These are phyloP conservation scores for Trapa incisa DNA, from an alignment of 345 rosid genomes.

Conservation along the genomic window DNA sequence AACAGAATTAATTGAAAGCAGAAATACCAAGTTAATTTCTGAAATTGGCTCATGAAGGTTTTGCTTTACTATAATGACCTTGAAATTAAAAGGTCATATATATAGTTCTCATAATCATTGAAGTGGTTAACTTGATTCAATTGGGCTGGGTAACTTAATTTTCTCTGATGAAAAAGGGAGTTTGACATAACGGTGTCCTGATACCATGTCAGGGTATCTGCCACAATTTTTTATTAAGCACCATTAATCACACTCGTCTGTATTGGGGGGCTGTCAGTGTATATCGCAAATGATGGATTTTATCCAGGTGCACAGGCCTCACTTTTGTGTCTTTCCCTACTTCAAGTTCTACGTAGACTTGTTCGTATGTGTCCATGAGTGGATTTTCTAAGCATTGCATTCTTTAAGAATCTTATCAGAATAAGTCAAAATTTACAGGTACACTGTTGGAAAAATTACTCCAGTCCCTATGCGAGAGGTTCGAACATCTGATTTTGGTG, in stretches of 20 bases:
- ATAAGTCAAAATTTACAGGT: constrained; percentile 50
- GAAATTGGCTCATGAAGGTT: neutral
- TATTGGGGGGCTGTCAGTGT: too few relatives aligned
- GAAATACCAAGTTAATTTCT: neutral
- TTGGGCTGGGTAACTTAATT: neutral
- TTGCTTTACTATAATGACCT: neutral
- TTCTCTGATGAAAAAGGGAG: neutral
- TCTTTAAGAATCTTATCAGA: neutral
- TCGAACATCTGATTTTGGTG: constrained; percentile 81
- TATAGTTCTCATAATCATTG: neutral
- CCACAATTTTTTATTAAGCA: neutral
- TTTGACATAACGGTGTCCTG: neutral
- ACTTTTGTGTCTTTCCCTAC: neutral
- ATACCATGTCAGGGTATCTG: neutral
- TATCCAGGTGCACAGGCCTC: too few relatives aligned
- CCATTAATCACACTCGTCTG: too few relatives aligned
- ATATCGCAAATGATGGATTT: too few relatives aligned
- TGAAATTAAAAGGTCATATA: neutral
- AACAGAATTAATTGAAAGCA: neutral
- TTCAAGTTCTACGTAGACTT: neutral
- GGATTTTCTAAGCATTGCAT: neutral
- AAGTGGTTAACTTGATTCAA: neutral
- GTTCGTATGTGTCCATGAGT: neutral
- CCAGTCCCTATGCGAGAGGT: constrained; percentile 89
- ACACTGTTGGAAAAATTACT: constrained; percentile 90